These are phyloP conservation scores for Saturnispora zaruensis DNA, from an alignment of 805 yeast genomes.

Conservation along the genomic window DNA sequence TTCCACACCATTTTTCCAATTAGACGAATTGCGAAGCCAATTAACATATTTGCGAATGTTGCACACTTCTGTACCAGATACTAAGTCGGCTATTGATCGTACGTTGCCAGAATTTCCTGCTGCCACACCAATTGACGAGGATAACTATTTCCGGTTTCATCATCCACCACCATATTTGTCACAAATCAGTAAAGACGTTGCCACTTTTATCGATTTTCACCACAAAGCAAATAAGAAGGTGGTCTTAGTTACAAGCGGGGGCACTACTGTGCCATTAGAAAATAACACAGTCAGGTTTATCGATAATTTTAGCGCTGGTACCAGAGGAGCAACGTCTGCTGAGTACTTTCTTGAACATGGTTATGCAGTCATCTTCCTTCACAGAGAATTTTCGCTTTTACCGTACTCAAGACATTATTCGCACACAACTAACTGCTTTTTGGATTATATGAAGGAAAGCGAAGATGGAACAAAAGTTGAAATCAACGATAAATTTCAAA, in stretches of 20 bases:
- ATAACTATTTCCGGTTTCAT: conserved; percentile 63
- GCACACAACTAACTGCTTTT: conserved; percentile 74
- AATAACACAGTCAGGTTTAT: conserved; percentile 94
- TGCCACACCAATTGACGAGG: conserved; percentile 66
- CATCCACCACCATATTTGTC: conserved; percentile 66
- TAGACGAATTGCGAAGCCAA: not conserved
- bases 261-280: conserved; percentile 96
- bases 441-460: conserved; percentile 64
- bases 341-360: conserved; percentile 81
- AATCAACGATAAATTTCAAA: conserved; percentile 52
- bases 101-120: conserved; percentile 67
- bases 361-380: conserved; percentile 87
- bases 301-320: conserved; percentile 96
- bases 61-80: conserved; percentile 64
- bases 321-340: conserved; percentile 94
- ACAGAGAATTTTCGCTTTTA: conserved; percentile 81
- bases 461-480: conserved; percentile 43
- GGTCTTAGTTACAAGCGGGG: conserved; percentile 89
- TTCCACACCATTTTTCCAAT: not conserved
- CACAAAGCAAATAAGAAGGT: conserved; percentile 37
- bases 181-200: conserved; percentile 48
- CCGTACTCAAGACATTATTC: conserved; percentile 91
- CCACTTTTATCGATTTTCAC: conserved; percentile 55
- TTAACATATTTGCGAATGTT: conserved; percentile 11
- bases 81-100: conserved; percentile 72